Percentiles rank a stretch among this genome's conserved stretches.
These are phyloP conservation scores for Penicillium sp. DNA, from an alignment of 2,329 filamentous ascomycete species.

Conservation along the genomic window DNA sequence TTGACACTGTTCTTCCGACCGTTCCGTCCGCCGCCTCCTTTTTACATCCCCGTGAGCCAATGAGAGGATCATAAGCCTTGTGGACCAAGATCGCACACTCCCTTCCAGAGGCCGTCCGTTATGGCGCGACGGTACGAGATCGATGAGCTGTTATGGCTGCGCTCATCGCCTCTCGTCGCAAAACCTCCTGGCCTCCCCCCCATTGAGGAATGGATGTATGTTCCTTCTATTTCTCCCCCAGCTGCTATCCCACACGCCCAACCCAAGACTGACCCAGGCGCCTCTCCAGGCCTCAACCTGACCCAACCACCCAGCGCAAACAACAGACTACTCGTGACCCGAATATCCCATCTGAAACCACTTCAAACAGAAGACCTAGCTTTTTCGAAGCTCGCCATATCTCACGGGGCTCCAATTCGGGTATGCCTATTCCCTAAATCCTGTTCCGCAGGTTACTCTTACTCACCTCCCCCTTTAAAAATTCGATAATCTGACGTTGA, in stretches of 20 bases:
- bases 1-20: background rate
- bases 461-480: background rate
- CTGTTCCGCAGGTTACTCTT: background rate
- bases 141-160: conserved; percentile 72
- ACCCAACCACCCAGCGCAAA: conserved; percentile 42
- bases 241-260: conserved; percentile 6
- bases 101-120: conserved; percentile 25
- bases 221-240: conserved; percentile 8
- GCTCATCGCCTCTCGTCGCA: conserved; percentile 76
- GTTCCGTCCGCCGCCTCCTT: conserved; percentile 1
- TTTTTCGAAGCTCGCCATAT: conserved; percentile 46
- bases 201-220: conserved; percentile 91
- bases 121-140: conserved; percentile 65
- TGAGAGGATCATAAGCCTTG: conserved; percentile 29
- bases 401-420: conserved; percentile 50
- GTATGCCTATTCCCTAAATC: conserved; percentile 34
- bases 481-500: conserved; percentile 16
- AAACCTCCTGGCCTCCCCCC: conserved; percentile 79
- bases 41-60: conserved; percentile 21
- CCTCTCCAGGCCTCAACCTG: conserved; percentile 40
- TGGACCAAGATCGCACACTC: conserved; percentile 26
- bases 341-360: conserved; percentile 34
- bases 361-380: conserved; percentile 37
- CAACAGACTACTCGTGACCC: conserved; percentile 35
- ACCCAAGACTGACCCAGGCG: conserved; percentile 20